Base-by-base conservation (phyloP, 805 yeast species). In the Wickerhamiella bombiphila region DNA sequence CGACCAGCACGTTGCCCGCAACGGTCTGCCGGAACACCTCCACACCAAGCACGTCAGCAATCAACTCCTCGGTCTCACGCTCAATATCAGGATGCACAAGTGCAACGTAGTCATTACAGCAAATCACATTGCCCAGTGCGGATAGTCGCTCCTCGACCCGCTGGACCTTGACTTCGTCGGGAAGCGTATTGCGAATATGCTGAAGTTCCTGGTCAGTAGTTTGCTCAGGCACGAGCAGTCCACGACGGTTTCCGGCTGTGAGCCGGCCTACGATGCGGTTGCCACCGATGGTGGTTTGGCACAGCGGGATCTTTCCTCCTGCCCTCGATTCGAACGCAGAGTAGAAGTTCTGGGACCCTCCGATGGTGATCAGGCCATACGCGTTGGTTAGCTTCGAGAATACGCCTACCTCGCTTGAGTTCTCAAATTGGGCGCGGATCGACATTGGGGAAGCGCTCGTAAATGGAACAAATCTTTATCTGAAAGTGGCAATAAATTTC, bases 21-120 rank as follows among this genome's bases (percentile, higher is more conserved):
- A 91, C 86, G 34, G 99, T 91, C 64, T 91, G 98, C 66, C 97
- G 79, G 72, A 91, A 91, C 33, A 91, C 99, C 64, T 91, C 99
- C 38, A 91, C 99, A 43, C 98, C 99, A 42, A 91, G 70, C 13
- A 86, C 95, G 61, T 91, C 99, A 33, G 97, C 94, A 57, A 91
- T 91, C 51, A 91, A 67, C 66, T 91, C 99, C 65, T 91, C 99
- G 37, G 98, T 91, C 64, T 91, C 99, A 59, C 98, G 78, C 68
- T 91, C 99, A 48, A 91, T 83, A 65, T 91, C 99, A 36, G 99
- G 99, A 62, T 91, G 99, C 38, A 91, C 98, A 48, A 91, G 71
- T 3, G 99, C 99, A 52, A 93, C 99, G 58, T 91, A 91, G 61
- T 91, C 99, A 62, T 91, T 91, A 65, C 97, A 88, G 64, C 97